phyloP scores from a whole-genome alignment of 306 rosid genomes.

The Amphicarpaea edgeworthii region DNA sequence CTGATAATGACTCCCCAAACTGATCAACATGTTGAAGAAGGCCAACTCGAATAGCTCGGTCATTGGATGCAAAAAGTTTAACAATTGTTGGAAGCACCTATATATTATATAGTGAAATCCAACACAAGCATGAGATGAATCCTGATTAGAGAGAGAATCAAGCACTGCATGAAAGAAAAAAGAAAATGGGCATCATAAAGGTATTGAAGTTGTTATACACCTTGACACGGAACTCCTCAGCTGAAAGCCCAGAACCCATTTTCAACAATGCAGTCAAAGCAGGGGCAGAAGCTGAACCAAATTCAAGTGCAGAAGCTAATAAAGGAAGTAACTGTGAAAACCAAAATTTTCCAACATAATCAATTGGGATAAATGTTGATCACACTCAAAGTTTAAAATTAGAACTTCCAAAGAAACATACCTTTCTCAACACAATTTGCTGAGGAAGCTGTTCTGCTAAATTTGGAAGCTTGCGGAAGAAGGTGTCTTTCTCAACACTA shows the following conservation, averaged over 20 bases:
- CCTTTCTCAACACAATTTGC: constrained; percentile 92
- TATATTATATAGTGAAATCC: constrained; percentile 41
- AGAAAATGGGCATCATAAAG: constrained; percentile 11
- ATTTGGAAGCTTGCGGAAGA: constrained; percentile 99
- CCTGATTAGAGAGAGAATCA: neutral
- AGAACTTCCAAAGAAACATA: constrained; percentile 46
- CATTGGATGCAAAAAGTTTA: constrained; percentile 95
- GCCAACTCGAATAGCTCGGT: constrained; percentile 88
- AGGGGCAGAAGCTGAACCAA: constrained; percentile 99
- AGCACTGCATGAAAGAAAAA: constrained; percentile 7
- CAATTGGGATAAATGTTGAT: constrained; percentile 41
- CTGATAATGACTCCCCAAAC: constrained; percentile 86
- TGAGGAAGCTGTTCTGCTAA: constrained; percentile 99
- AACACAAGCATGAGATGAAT: constrained; percentile 34
- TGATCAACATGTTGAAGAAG: constrained; percentile 98
- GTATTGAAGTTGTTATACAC: constrained; percentile 52
- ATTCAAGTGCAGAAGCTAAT: constrained; percentile 98
- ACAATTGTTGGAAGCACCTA: constrained; percentile 88
- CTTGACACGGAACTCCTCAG: constrained; percentile 86
- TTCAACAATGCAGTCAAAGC: constrained; percentile 96
- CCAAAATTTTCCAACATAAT: constrained; percentile 50
- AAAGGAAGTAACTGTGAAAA: constrained; percentile 90
- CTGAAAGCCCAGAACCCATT: constrained; percentile 96
- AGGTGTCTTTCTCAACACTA: constrained; percentile 96
- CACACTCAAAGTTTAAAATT: constrained; percentile 10